These are phyloP conservation scores for Nephelium lappaceum DNA, from an alignment of 345 rosid genomes.

Conservation along the genomic window DNA sequence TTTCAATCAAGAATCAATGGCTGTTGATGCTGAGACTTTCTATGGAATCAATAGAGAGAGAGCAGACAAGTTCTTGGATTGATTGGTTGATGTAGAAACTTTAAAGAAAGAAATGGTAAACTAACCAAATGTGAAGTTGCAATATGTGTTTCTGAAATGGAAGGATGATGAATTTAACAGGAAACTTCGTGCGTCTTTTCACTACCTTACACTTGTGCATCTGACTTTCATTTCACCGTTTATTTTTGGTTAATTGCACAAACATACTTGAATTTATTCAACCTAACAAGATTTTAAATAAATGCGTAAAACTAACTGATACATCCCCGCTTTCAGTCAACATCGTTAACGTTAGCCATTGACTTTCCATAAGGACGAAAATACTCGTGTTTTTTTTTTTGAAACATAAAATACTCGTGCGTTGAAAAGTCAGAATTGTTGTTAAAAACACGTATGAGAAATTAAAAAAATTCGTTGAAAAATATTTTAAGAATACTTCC, in stretches of 20 bases:
- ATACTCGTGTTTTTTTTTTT: too few species aligned
- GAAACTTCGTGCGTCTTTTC: slow-evolving; percentile 15
- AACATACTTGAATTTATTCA: too few species aligned
- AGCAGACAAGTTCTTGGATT: slow-evolving; percentile 13
- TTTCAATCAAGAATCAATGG: slow-evolving; percentile 12
- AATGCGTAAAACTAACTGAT: too few species aligned
- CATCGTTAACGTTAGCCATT: too few species aligned
- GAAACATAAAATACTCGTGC: too few species aligned
- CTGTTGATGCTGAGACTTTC: slow-evolving; percentile 6
- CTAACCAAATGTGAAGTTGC: slow-evolving; percentile 24
- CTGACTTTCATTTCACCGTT: not conserved
- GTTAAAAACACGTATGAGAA: too few species aligned
- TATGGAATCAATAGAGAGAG: slow-evolving; percentile 9
- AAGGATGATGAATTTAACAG: slow-evolving; percentile 26
- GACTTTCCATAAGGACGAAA: too few species aligned
- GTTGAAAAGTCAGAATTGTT: too few species aligned
- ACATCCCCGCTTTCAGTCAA: too few species aligned
- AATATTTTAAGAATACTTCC: too few species aligned
- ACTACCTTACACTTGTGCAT: not conserved
- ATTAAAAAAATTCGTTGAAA: too few species aligned
- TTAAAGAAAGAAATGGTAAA: slow-evolving; percentile 3
- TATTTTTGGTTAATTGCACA: not conserved
- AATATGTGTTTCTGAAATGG: slow-evolving; percentile 23
- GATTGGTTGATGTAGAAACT: slow-evolving; percentile 26
- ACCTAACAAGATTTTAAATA: too few species aligned